These are phyloP conservation scores for Ilyonectria robusta DNA, from an alignment of 2,329 filamentous ascomycete genomes.

Conservation along the genomic window DNA sequence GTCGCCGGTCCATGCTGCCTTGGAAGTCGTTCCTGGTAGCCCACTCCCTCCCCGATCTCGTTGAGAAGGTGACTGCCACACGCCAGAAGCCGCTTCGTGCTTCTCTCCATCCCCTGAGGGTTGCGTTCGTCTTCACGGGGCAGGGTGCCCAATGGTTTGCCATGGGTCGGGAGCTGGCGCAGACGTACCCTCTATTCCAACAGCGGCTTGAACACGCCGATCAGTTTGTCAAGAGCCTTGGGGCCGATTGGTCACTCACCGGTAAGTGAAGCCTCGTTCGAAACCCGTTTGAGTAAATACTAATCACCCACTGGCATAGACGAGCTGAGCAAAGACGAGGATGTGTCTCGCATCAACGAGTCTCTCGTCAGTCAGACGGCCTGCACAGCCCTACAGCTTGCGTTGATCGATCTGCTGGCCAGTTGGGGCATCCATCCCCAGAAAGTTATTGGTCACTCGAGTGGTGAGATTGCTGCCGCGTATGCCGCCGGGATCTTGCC, in stretches of 20 bases:
- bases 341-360: slow-evolving; percentile 43
- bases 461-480: slow-evolving; percentile 63
- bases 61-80: background rate
- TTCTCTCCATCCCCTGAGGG: no score
- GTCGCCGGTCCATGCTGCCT: slow-evolving; percentile 11
- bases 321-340: slow-evolving; percentile 4
- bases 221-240: slow-evolving; percentile 39
- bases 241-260: slow-evolving; percentile 2
- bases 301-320: background rate
- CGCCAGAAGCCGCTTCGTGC: slow-evolving; percentile 20
- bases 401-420: slow-evolving; percentile 58
- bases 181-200: slow-evolving; percentile 14
- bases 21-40: slow-evolving; percentile 20
- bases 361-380: slow-evolving; percentile 57
- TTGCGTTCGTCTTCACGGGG: slow-evolving; percentile 48
- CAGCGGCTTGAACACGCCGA: background rate
- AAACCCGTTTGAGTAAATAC: no score
- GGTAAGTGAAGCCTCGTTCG: no score
- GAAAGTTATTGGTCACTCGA: slow-evolving; percentile 60
- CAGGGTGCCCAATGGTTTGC: slow-evolving; percentile 53
- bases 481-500: slow-evolving; percentile 60
- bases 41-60: slow-evolving; percentile 9
- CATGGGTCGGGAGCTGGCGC: slow-evolving; percentile 51
- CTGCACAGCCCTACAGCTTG: slow-evolving; percentile 62
- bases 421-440: slow-evolving; percentile 56